phyloP scores from a whole-genome alignment of 2,329 filamentous ascomycete species.

The Trichoderma simmonsii region DNA sequence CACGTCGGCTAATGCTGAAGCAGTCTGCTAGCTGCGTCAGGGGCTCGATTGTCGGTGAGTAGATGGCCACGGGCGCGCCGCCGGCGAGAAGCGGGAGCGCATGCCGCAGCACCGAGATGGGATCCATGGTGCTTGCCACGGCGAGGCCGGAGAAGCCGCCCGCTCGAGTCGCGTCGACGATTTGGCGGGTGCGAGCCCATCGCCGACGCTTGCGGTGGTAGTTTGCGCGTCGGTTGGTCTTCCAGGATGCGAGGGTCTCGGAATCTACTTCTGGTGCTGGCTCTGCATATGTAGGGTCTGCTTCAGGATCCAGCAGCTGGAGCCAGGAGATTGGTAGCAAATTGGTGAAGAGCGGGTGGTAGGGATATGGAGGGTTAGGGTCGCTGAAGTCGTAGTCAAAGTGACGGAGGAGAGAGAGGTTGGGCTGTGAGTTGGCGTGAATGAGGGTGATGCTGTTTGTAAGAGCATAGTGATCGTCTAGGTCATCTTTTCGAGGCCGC shows the following conservation, averaged over 20 bases:
- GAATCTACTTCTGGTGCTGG: constrained; percentile 59
- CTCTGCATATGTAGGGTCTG: constrained; percentile 69
- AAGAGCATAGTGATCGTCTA: constrained; percentile 62
- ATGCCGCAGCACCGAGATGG: constrained; percentile 69
- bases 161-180: constrained; percentile 70
- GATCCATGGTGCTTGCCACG: constrained; percentile 79
- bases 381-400: constrained; percentile 77
- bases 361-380: constrained; percentile 52
- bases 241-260: constrained; percentile 65
- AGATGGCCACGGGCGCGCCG: constrained; percentile 81
- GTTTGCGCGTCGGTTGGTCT: constrained; percentile 75
- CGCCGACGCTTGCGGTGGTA: constrained; percentile 87
- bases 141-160: constrained; percentile 83
- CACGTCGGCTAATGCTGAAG: constrained; percentile 76
- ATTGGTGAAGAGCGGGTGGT: constrained; percentile 78
- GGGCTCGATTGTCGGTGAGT: constrained; percentile 76
- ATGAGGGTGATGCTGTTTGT: constrained; percentile 78
- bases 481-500: constrained; percentile 42
- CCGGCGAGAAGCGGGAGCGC: constrained; percentile 77
- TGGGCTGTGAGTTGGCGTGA: constrained; percentile 80
- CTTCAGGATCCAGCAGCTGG: constrained; percentile 74
- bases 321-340: constrained; percentile 88
- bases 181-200: constrained; percentile 68
- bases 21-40: constrained; percentile 74
- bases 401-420: constrained; percentile 82